These are phyloP conservation scores for Hypoxylon sp. DNA, from an alignment of 2,329 filamentous ascomycete species.

Conservation along the genomic window DNA sequence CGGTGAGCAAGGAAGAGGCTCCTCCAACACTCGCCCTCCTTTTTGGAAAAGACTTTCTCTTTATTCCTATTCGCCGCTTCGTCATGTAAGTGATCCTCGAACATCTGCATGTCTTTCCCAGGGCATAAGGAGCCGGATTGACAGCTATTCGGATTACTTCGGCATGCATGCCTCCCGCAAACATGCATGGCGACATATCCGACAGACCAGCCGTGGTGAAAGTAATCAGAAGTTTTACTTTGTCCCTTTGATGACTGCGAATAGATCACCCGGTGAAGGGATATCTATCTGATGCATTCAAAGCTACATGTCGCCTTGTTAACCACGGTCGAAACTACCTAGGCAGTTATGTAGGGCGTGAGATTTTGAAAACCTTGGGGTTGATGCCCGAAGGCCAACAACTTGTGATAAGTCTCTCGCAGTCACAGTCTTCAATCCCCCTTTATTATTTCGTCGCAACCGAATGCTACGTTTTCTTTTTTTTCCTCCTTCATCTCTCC, in stretches of 20 bases:
- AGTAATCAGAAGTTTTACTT: background rate
- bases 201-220: background rate
- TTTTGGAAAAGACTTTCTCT: conserved; percentile 13
- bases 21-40: conserved; percentile 30
- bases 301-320: conserved; percentile 19
- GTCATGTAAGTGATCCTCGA: conserved; percentile 34
- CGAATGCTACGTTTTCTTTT: conserved; percentile 28
- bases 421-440: conserved; percentile 10
- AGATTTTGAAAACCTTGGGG: conserved; percentile 17
- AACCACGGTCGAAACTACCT: conserved; percentile 6
- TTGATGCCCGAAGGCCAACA: conserved; percentile 26
- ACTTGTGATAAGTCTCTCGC: conserved; percentile 21
- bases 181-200: background rate
- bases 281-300: conserved; percentile 1
- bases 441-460: conserved; percentile 30
- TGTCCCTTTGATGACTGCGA: background rate
- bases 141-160: conserved; percentile 6
- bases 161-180: background rate
- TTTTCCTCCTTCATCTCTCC: conserved; percentile 6
- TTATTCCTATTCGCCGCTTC: conserved; percentile 26
- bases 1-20: conserved; percentile 37
- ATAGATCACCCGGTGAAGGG: conserved; percentile 23
- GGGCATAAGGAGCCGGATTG: background rate
- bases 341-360: conserved; percentile 5
- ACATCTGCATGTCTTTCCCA: conserved; percentile 23